Conservation (phyloP, 2,329 filamentous ascomycete species). For the Anisogramma anomala region DNA sequence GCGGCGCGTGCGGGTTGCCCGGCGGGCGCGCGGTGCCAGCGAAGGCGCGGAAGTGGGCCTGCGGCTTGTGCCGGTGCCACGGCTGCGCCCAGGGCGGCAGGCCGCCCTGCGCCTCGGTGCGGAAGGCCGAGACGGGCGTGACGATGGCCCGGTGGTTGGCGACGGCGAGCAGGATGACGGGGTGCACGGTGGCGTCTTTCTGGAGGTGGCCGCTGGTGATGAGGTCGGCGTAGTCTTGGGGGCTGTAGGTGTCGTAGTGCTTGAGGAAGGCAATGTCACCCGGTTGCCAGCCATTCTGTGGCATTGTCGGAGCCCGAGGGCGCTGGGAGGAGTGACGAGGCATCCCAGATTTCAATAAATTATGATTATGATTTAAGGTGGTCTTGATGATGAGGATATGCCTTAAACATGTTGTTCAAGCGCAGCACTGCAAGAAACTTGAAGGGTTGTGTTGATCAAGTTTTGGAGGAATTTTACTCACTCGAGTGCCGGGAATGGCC, state of each 20-base stretch:
- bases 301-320: no score
- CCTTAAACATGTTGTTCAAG: no score
- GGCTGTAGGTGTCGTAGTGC: constrained; percentile 9
- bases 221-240: constrained; percentile 15
- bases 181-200: constrained; percentile 20
- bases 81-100: constrained; percentile 23
- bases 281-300: constrained; percentile 9
- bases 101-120: constrained; percentile 16
- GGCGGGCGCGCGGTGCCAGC: constrained; percentile 19
- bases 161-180: constrained; percentile 23
- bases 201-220: constrained; percentile 16
- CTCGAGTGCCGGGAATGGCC: no score
- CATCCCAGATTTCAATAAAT: no score
- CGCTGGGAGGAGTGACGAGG: no score
- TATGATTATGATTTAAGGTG: no score
- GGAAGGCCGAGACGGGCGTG: constrained; percentile 25
- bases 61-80: constrained; percentile 17
- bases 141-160: constrained; percentile 17
- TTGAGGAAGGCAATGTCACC: constrained; percentile 25
- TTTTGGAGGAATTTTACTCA: no score
- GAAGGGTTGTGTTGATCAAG: no score
- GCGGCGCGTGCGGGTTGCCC: constrained; percentile 6
- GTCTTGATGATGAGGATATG: no score
- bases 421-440: no score
- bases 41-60: constrained; percentile 23